These are phyloP conservation scores for Neonectria ditissima DNA, from an alignment of 2,329 filamentous ascomycete species.

Conservation along the genomic window DNA sequence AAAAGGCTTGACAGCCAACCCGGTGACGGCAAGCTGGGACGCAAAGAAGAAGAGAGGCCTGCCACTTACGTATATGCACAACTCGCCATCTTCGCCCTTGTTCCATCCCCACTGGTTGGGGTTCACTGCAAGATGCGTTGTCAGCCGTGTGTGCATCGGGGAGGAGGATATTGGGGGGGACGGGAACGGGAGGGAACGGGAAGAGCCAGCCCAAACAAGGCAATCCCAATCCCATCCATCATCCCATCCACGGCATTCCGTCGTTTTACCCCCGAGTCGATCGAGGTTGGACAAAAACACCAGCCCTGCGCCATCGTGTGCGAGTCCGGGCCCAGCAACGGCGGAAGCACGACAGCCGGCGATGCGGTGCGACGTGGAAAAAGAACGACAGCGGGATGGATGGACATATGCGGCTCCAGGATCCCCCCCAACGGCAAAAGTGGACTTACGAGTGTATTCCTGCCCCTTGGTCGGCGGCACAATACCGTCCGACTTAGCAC, in stretches of 20 bases:
- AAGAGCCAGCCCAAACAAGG: background rate
- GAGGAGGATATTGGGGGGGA: background rate
- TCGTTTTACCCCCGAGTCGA: too few species aligned
- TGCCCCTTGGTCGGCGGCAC: slow-evolving; percentile 56
- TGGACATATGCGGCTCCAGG: too few species aligned
- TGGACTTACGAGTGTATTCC: slow-evolving; percentile 59
- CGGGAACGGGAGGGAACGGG: background rate
- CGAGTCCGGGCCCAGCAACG: background rate
- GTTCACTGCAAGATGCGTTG: slow-evolving; percentile 56
- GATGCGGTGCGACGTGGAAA: background rate
- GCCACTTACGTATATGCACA: slow-evolving; percentile 66
- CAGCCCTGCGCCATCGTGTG: background rate
- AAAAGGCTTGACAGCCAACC: background rate
- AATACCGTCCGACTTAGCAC: slow-evolving; percentile 53
- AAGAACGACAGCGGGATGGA: background rate
- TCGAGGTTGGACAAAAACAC: background rate
- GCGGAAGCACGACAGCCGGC: background rate
- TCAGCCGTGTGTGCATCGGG: slow-evolving; percentile 28
- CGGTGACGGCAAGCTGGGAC: background rate
- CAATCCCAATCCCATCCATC: too few species aligned
- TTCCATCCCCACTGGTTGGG: slow-evolving; percentile 67
- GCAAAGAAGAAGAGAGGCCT: background rate
- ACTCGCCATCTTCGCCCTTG: slow-evolving; percentile 50
- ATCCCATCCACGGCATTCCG: too few species aligned
- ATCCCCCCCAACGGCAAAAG: too few species aligned